Evolutionary conservation across 2,329 filamentous ascomycete species (phyloP), one percentile per base, ranked within the genome.

Genomic region (Pseudogymnoascus sp.): DNA sequence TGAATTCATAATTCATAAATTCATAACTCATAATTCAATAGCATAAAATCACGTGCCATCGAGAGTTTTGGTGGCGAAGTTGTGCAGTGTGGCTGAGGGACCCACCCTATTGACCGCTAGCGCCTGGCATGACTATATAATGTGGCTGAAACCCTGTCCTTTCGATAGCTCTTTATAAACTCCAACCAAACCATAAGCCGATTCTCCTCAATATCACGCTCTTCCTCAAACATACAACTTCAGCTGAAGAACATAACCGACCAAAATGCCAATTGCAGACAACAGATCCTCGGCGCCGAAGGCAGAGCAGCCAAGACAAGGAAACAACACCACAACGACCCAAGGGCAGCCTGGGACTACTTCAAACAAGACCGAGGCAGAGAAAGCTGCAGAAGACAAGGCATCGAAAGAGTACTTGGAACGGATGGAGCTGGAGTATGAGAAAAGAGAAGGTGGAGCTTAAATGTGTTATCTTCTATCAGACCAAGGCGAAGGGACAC

Each of bases 201-300:
- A 56, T 34, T 7, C 50, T 56, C 50, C 28, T 56, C 28, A 56
- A 21, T 34, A 56, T 8, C 28, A 56, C 12, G 1, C 5, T 34
- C 34, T 14, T 3, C 11, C 28, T 56, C 50, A 56, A 36, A 56
- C 16, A 56, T 56, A 56, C 50, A 18, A 18, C 28, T 56, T 21
- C 18, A 21, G n/a, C 5, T 2, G 11, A 21, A 34, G 28, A 18
- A 56, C 10, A 11, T 36, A 34, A 56, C 10, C 50, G 5, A 18
- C 28, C 5, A 56, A 56, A 56, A 56, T 56, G 50, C 50, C 50
- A 14, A 56, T 56, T 21, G 50, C 50, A 56, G 50, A 56, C 16
- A 56, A 56, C 28, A 56, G 11, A 56, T 56, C 50, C 28, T 36
- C 46, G 5, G 28, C 7, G 28, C 10, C 28, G 10, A 56, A 56